Conservation (phyloP, 768 basidiomycete genomes). For the Hysterangium stoloniferum region DNA sequence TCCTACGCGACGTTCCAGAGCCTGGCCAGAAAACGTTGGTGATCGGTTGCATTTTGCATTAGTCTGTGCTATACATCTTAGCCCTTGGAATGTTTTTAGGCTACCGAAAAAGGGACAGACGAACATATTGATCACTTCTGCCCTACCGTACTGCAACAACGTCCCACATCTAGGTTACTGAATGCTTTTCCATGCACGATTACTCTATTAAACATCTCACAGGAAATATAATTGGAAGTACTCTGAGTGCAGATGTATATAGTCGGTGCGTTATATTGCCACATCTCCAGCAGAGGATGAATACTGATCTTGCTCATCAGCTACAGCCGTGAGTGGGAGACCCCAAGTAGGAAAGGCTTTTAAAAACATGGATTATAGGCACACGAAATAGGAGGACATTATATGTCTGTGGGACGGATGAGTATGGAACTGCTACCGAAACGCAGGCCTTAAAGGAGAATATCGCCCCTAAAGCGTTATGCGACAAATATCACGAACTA, state of each 20-base stretch:
- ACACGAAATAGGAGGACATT: slow-evolving; percentile 84
- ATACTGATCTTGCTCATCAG: slow-evolving; percentile 13
- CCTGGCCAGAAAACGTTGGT: slow-evolving; percentile 39
- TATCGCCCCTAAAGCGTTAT: slow-evolving; percentile 68
- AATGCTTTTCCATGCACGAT: slow-evolving; percentile 2
- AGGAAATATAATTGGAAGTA: slow-evolving; percentile 93
- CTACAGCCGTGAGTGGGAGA: slow-evolving; percentile 20
- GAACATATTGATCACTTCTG: slow-evolving; percentile 90
- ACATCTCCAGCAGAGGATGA: no score
- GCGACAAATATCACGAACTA: slow-evolving; percentile 83
- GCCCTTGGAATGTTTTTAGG: slow-evolving; percentile 25
- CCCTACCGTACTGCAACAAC: slow-evolving; percentile 94
- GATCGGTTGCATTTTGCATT: slow-evolving; percentile 2
- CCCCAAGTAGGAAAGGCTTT: no score
- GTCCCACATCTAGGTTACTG: slow-evolving; percentile 82
- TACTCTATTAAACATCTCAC: background rate
- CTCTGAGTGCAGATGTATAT: slow-evolving; percentile 94
- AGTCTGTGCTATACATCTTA: background rate
- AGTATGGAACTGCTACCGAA: slow-evolving; percentile 99
- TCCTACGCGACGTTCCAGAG: slow-evolving; percentile 36
- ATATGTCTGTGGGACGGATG: slow-evolving; percentile 97
- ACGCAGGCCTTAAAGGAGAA: slow-evolving; percentile 91
- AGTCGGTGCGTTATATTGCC: slow-evolving; percentile 56
- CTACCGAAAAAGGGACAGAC: slow-evolving; percentile 78
- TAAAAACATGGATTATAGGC: slow-evolving; percentile 22